Conservation (phyloP, 108 stramenopile species). For the Asterionellopsis glacialis region DNA sequence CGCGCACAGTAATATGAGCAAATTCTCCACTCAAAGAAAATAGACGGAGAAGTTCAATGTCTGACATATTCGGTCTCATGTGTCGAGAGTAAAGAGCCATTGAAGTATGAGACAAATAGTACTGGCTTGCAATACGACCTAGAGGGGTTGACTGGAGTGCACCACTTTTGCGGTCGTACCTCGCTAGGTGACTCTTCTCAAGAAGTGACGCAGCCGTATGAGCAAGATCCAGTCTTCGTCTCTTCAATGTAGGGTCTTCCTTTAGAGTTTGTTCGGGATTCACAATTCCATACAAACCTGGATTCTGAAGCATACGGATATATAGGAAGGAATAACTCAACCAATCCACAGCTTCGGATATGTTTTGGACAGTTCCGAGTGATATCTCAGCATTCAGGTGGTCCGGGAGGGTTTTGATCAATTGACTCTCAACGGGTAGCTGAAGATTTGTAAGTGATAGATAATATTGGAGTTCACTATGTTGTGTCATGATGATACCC, state of each 20-base stretch:
- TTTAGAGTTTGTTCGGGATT: constrained; percentile 55
- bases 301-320: constrained; percentile 96
- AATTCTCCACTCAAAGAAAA: constrained; percentile 97
- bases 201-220: constrained; percentile 90
- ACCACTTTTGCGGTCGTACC: constrained; percentile 93
- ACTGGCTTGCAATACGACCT: constrained; percentile 96
- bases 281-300: constrained; percentile 83
- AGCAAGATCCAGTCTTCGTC: constrained; percentile 86
- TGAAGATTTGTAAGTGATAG: constrained; percentile 97
- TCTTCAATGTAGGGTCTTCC: constrained; percentile 86
- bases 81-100: constrained; percentile 95
- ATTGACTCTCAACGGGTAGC: constrained; percentile 98
- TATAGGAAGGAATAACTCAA: constrained; percentile 98
- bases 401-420: constrained; percentile 92
- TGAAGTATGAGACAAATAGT: constrained; percentile 94
- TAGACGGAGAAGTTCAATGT: constrained; percentile 96
- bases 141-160: constrained; percentile 90
- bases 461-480: constrained; percentile 98
- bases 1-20: constrained; percentile 91
- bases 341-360: constrained; percentile 96
- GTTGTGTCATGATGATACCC: constrained; percentile 98
- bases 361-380: constrained; percentile 86
- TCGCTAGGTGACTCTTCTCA: constrained; percentile 89
- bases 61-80: constrained; percentile 94
- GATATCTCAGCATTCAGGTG: constrained; percentile 98